Evolutionary conservation across 1,284 basidiomycete genomes (phyloP).

Genomic region (Ceratobasidium sp.): DNA sequence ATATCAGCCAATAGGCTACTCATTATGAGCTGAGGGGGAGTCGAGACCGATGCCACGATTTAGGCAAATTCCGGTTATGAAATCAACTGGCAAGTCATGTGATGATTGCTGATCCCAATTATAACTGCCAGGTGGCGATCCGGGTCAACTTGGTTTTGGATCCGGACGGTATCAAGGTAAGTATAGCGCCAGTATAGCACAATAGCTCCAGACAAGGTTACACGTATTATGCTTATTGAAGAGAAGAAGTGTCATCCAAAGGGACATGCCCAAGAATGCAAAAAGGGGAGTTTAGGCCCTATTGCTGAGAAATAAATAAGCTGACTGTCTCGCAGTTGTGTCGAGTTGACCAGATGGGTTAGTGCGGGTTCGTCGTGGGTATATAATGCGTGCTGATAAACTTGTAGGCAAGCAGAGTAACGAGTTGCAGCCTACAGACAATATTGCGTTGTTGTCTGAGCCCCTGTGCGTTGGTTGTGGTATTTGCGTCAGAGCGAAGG

Average conservation of each 20-base stretch:
- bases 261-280: slow-evolving; percentile 91
- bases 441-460: slow-evolving; percentile 98
- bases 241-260: slow-evolving; percentile 95
- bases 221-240: slow-evolving; percentile 95
- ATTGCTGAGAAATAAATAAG: background rate
- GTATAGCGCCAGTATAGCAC: too few species aligned
- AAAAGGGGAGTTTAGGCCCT: slow-evolving; percentile 72
- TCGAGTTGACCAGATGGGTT: slow-evolving; percentile 98
- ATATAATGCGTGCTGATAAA: slow-evolving; percentile 26
- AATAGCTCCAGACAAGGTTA: slow-evolving; percentile 82
- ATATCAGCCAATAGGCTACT: too few species aligned
- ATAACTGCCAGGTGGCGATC: background rate
- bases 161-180: slow-evolving; percentile 12
- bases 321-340: slow-evolving; percentile 74
- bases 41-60: too few species aligned
- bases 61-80: too few species aligned
- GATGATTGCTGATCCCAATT: too few species aligned
- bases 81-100: too few species aligned
- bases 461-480: slow-evolving; percentile 97
- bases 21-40: too few species aligned
- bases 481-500: slow-evolving; percentile 94
- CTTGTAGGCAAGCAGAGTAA: slow-evolving; percentile 92
- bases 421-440: slow-evolving; percentile 93
- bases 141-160: slow-evolving; percentile 39
- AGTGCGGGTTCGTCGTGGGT: slow-evolving; percentile 54